phyloP scores from a whole-genome alignment of 306 rosid genomes.

The Acacia acuminata region DNA sequence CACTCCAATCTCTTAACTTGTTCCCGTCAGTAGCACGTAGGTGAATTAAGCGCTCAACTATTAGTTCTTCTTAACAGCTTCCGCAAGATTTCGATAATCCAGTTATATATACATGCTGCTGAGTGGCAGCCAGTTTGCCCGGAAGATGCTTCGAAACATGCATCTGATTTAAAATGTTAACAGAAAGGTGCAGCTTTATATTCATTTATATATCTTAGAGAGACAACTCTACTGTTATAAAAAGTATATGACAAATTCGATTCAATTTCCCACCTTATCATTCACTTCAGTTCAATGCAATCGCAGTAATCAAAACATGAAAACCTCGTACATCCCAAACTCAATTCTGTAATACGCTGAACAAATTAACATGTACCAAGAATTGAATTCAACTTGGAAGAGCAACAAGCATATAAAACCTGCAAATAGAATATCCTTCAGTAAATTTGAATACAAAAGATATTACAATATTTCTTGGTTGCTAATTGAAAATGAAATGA shows the following conservation, averaged over 20 bases:
- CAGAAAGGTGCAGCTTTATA: background rate
- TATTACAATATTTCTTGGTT: background rate
- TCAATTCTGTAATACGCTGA: background rate
- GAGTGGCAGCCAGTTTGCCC: background rate
- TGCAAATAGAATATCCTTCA: conserved; percentile 12
- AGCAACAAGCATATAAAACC: conserved; percentile 23
- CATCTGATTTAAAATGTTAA: background rate
- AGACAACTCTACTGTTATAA: background rate
- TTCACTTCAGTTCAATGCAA: background rate
- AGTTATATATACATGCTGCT: background rate
- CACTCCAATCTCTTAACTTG: background rate
- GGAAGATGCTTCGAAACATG: background rate
- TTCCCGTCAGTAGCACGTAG: background rate
- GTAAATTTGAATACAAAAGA: conserved; percentile 26
- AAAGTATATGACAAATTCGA: background rate
- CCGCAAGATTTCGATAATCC: background rate
- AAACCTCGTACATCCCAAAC: conserved; percentile 16
- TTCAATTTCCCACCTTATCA: background rate
- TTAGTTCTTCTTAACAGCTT: background rate
- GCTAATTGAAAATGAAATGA: conserved; percentile 28
- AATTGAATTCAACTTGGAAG: background rate
- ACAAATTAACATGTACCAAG: background rate
- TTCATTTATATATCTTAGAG: background rate
- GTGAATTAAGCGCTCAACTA: background rate
- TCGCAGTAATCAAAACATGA: background rate